Conservation (phyloP, 106 monocot species). For the Acorus gramineus region DNA sequence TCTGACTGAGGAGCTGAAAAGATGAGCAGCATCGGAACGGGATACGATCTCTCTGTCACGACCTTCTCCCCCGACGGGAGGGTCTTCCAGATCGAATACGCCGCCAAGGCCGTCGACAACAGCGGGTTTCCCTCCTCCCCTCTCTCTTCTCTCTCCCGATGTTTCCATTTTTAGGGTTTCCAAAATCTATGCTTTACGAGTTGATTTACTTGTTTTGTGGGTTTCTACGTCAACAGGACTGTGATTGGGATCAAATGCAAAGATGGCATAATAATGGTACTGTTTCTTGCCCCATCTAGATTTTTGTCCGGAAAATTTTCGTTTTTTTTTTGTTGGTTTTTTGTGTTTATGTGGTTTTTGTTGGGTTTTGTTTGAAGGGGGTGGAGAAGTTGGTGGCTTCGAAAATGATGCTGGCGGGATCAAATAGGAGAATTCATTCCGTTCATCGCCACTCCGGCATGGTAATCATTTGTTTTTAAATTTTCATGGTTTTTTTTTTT, state of each 20-base stretch:
- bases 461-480: slow-evolving; percentile 17
- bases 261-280: slow-evolving; percentile 88
- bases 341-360: slow-evolving; percentile 3
- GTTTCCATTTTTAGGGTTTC: not conserved
- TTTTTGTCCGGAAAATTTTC: not conserved
- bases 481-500: too few relatives aligned
- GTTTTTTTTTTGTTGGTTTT: not conserved
- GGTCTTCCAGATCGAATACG: slow-evolving; percentile 98
- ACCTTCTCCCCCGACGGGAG: slow-evolving; percentile 96
- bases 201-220: slow-evolving; percentile 1
- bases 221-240: slow-evolving; percentile 30
- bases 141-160: not conserved
- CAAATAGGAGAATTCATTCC: slow-evolving; percentile 62
- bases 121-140: slow-evolving; percentile 48
- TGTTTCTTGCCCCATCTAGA: not conserved
- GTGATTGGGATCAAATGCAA: slow-evolving; percentile 96
- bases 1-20: not conserved
- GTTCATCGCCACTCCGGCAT: slow-evolving; percentile 60
- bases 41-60: slow-evolving; percentile 94
- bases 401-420: slow-evolving; percentile 63
- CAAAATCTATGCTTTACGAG: too few relatives aligned
- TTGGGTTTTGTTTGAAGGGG: slow-evolving; percentile 38
- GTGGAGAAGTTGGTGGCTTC: slow-evolving; percentile 68
- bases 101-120: slow-evolving; percentile 94
- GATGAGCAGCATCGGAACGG: slow-evolving; percentile 98